These are phyloP conservation scores for Grosmannia serpens DNA, from an alignment of 2,329 filamentous ascomycete genomes.

Conservation along the genomic window DNA sequence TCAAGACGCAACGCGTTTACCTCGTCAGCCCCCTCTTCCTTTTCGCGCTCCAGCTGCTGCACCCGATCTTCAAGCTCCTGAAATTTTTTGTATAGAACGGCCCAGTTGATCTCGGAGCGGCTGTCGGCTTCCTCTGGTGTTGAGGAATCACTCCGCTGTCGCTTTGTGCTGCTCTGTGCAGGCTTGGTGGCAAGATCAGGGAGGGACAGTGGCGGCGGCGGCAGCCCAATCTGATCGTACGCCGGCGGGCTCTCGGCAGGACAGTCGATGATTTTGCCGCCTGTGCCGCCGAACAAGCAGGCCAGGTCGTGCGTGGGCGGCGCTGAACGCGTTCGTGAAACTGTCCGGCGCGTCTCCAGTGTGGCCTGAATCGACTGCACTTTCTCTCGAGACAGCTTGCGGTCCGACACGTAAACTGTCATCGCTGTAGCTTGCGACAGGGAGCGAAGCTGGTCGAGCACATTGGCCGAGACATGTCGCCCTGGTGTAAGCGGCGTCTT, in stretches of 20 bases:
- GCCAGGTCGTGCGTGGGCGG: not conserved
- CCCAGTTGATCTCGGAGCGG: not conserved
- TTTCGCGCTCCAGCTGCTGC: not conserved
- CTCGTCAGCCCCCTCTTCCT: not conserved
- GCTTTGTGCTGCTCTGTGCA: not conserved
- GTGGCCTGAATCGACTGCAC: not conserved
- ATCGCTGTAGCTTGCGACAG: not conserved
- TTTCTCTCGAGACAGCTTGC: not conserved
- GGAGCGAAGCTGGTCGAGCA: not conserved
- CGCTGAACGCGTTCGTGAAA: not conserved
- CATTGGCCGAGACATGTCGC: not conserved
- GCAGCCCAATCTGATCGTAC: not conserved
- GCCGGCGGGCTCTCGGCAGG: not conserved
- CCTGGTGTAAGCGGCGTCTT: not conserved
- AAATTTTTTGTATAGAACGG: not conserved
- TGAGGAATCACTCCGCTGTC: not conserved
- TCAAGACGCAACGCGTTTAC: not conserved
- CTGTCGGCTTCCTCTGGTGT: not conserved
- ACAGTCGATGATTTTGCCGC: not conserved
- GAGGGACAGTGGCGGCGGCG: not conserved
- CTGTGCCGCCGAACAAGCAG: not conserved
- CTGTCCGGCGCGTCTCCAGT: not conserved
- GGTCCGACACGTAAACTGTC: not conserved
- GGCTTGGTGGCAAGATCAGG: not conserved
- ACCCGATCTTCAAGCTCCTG: not conserved